Percentiles rank a stretch among this genome's conserved stretches.
Conservation (phyloP, 2,329 filamentous ascomycete species). For the Sarocladium strictum region DNA sequence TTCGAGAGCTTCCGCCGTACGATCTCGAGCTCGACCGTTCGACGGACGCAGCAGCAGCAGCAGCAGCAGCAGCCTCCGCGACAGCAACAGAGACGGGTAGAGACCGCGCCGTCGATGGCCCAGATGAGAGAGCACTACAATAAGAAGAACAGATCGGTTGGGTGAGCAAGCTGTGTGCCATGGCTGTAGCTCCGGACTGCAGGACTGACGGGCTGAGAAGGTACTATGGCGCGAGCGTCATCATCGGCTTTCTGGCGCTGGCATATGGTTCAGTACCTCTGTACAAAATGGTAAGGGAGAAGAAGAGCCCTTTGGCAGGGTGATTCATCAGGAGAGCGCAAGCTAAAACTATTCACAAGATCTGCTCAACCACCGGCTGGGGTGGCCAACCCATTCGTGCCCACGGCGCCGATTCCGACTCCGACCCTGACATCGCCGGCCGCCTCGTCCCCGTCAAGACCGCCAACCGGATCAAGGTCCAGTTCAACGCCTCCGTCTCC, state of each 20-base stretch:
- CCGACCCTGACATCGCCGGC: conserved; percentile 59
- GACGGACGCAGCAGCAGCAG: conserved; percentile 17
- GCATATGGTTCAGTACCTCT: conserved; percentile 80
- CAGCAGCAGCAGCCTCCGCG: conserved; percentile 22
- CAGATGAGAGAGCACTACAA: conserved; percentile 58
- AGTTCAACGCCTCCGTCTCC: conserved; percentile 92
- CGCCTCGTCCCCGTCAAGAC: conserved; percentile 76
- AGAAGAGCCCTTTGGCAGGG: conserved; percentile 9
- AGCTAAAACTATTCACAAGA: conserved; percentile 40
- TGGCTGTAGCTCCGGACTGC: conserved; percentile 8
- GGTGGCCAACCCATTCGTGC: conserved; percentile 88
- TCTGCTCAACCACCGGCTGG: conserved; percentile 84
- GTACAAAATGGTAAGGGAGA: conserved; percentile 68
- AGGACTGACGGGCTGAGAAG: conserved; percentile 28
- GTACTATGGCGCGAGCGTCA: conserved; percentile 71
- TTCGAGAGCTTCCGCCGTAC: conserved; percentile 23
- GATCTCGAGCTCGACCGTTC: conserved; percentile 23
- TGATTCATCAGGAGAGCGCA: not conserved
- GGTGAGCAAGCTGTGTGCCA: conserved; percentile 26
- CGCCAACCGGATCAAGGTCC: conserved; percentile 84
- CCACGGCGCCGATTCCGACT: conserved; percentile 48
- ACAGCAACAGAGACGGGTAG: not conserved
- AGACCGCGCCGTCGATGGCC: conserved; percentile 44
- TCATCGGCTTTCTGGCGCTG: conserved; percentile 72
- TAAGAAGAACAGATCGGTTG: conserved; percentile 59